These are phyloP conservation scores for Verticillium zaregamsianum DNA, from an alignment of 2,329 filamentous ascomycete genomes.

Conservation along the genomic window DNA sequence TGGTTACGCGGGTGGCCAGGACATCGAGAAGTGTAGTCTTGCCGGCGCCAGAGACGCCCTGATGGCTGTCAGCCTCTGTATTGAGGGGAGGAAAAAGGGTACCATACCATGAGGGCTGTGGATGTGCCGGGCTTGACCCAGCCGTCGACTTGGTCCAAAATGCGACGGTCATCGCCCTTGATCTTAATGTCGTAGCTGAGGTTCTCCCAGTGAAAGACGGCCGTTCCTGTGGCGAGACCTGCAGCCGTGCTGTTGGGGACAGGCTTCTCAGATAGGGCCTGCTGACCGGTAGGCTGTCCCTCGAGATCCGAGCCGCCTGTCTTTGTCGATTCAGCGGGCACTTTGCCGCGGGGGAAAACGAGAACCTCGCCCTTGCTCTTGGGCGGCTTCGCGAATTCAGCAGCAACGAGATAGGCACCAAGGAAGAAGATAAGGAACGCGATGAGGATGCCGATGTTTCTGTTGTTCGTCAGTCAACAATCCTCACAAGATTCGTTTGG, in stretches of 20 bases:
- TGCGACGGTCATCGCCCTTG: slow-evolving; percentile 58
- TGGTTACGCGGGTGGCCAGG: slow-evolving; percentile 66
- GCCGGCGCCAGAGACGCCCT: slow-evolving; percentile 65
- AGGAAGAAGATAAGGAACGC: slow-evolving; percentile 53
- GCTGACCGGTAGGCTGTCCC: slow-evolving; percentile 18
- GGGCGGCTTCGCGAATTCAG: slow-evolving; percentile 37
- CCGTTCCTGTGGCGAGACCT: slow-evolving; percentile 39
- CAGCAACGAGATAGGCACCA: slow-evolving; percentile 45
- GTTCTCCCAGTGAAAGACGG: slow-evolving; percentile 67
- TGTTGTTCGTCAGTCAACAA: slow-evolving; percentile 10
- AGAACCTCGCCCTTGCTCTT: slow-evolving; percentile 52
- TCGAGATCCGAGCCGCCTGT: slow-evolving; percentile 28
- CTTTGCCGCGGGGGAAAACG: slow-evolving; percentile 51
- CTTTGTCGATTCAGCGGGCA: slow-evolving; percentile 56
- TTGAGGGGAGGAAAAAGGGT: neutral
- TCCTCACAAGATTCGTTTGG: neutral
- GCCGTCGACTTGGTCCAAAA: slow-evolving; percentile 69
- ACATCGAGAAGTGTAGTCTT: slow-evolving; percentile 76
- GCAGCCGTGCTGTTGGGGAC: neutral
- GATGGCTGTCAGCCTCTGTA: neutral
- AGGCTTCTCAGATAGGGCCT: slow-evolving; percentile 14
- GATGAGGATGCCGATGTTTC: slow-evolving; percentile 54
- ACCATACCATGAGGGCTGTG: slow-evolving; percentile 65
- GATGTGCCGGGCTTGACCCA: slow-evolving; percentile 74
- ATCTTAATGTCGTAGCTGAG: slow-evolving; percentile 61